phyloP scores from a whole-genome alignment of 2,329 filamentous ascomycete genomes.

The Fusarium papillatum region DNA sequence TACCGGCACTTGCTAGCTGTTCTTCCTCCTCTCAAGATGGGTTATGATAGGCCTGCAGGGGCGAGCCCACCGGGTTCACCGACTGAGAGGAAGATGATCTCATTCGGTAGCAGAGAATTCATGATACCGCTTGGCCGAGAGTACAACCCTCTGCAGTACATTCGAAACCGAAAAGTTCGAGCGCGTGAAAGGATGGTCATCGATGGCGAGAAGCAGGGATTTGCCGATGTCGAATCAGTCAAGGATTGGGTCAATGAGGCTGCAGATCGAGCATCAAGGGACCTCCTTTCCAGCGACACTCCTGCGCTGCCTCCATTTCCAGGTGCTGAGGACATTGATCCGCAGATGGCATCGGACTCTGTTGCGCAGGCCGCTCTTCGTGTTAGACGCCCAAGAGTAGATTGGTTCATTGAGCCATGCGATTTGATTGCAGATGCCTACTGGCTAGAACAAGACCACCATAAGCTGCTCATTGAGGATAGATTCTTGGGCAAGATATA shows the following conservation, averaged over 20 bases:
- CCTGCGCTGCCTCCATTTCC: slow-evolving; percentile 59
- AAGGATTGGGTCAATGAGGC: slow-evolving; percentile 83
- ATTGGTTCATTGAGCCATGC: slow-evolving; percentile 87
- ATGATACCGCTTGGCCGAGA: slow-evolving; percentile 69
- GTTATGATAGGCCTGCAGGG: slow-evolving; percentile 52
- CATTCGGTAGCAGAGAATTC: slow-evolving; percentile 43
- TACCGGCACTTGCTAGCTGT: slow-evolving; percentile 85
- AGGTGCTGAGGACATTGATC: slow-evolving; percentile 58
- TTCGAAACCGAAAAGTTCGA: slow-evolving; percentile 90
- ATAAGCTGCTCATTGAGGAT: slow-evolving; percentile 87
- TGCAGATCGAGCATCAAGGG: slow-evolving; percentile 48
- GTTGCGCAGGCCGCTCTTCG: slow-evolving; percentile 66
- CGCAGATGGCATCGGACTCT: slow-evolving; percentile 58
- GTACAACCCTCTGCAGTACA: slow-evolving; percentile 94
- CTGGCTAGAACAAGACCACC: slow-evolving; percentile 87
- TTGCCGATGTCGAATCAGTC: slow-evolving; percentile 80
- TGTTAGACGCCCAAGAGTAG: slow-evolving; percentile 79
- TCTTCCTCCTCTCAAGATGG: slow-evolving; percentile 78
- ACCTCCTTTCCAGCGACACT: slow-evolving; percentile 39
- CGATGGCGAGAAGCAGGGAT: slow-evolving; percentile 82
- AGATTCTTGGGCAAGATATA: slow-evolving; percentile 82
- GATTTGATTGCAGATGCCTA: slow-evolving; percentile 92
- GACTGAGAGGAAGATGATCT: slow-evolving; percentile 47
- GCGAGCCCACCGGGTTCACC: slow-evolving; percentile 60
- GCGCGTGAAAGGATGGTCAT: slow-evolving; percentile 82